Conservation (phyloP, 164 flowering plant species). For the Stephania cephalantha region DNA sequence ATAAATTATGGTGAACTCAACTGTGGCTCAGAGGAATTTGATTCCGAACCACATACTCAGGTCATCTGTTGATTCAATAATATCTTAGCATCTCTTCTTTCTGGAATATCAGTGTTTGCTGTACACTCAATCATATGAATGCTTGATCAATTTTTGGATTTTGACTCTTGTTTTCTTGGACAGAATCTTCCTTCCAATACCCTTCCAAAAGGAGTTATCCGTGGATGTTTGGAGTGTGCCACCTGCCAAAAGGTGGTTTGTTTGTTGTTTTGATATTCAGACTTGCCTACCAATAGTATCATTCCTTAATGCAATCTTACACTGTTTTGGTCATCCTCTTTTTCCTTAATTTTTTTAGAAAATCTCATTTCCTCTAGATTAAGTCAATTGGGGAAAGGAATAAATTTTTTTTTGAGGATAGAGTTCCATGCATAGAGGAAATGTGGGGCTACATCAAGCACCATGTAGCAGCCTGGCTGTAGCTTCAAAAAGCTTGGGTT, state of each 20-base stretch:
- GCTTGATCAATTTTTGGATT: background rate
- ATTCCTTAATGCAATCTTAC: background rate
- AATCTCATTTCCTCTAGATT: background rate
- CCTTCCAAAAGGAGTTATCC: conserved; percentile 81
- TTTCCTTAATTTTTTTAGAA: background rate
- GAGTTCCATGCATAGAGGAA: too few species aligned
- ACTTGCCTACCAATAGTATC: background rate
- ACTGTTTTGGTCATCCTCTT: background rate
- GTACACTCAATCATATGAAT: background rate
- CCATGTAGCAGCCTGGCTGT: too few species aligned
- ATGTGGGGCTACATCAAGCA: too few species aligned
- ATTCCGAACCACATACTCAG: conserved; percentile 37
- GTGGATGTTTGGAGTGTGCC: conserved; percentile 73
- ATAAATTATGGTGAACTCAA: conserved; percentile 43
- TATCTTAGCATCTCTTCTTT: background rate
- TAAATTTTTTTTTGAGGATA: too few species aligned
- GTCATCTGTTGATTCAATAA: conserved; percentile 19
- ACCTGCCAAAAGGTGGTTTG: conserved; percentile 75
- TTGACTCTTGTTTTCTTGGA: conserved; percentile 11
- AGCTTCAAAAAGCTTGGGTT: too few species aligned
- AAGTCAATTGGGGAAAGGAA: too few species aligned
- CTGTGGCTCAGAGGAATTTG: conserved; percentile 56
- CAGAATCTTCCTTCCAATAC: conserved; percentile 35
- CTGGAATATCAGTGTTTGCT: background rate
- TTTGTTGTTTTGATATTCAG: background rate